Conservation (phyloP, 192 early-diverging fungal genomes). For the Coemansia sp. region DNA sequence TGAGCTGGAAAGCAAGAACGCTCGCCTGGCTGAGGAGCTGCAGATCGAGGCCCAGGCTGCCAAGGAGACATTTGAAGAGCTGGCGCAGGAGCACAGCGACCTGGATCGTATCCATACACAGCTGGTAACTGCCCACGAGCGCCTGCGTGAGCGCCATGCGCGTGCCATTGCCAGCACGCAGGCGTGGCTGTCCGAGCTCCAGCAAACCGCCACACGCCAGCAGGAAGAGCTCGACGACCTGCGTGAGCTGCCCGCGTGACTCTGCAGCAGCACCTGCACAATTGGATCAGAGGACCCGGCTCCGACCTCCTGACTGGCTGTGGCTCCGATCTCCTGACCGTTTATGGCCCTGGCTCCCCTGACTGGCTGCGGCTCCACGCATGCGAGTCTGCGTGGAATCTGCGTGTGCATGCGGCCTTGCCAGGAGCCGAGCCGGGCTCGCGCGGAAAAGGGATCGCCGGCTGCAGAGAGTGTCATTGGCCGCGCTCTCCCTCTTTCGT, state of each 20-base stretch:
- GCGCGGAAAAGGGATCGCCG: neutral
- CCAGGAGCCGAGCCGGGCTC: neutral
- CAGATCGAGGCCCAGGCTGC: slow-evolving; percentile 51
- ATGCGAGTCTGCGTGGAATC: neutral
- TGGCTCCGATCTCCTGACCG: neutral
- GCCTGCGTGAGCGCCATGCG: slow-evolving; percentile 24
- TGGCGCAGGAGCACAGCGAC: slow-evolving; percentile 41
- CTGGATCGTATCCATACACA: slow-evolving; percentile 26
- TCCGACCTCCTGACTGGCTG: neutral
- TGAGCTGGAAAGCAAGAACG: slow-evolving; percentile 28
- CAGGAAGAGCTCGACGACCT: slow-evolving; percentile 20
- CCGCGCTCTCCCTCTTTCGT: neutral
- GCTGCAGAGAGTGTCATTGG: neutral
- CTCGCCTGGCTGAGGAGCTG: slow-evolving; percentile 36
- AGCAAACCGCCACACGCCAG: slow-evolving; percentile 30
- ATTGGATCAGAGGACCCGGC: slow-evolving; percentile 13
- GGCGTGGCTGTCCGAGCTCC: slow-evolving; percentile 53
- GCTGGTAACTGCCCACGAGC: slow-evolving; percentile 20
- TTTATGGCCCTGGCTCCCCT: neutral
- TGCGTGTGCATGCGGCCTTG: slow-evolving; percentile 1
- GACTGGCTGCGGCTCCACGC: neutral
- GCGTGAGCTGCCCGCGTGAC: slow-evolving; percentile 15
- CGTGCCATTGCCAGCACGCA: slow-evolving; percentile 51
- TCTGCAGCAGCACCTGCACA: neutral
- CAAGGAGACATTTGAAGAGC: slow-evolving; percentile 43